Base-by-base conservation (phyloP, 2,329 filamentous ascomycete species). In the Colletotrichum destructivum region DNA sequence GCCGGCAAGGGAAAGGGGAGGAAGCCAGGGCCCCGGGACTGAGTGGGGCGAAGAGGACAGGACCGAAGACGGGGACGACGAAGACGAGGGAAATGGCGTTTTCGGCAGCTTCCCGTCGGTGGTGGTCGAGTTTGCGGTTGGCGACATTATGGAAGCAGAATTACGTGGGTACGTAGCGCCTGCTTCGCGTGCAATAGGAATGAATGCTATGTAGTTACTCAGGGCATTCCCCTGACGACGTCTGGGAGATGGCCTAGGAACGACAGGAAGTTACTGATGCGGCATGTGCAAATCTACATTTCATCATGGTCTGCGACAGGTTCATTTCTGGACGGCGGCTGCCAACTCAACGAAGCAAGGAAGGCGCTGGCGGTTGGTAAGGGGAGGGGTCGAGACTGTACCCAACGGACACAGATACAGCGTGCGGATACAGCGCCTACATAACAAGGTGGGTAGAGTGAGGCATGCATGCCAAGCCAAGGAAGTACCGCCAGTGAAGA, bases 71-170 rank as follows among this genome's bases (percentile, higher is more conserved):
- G 26, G 38, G n/a, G 40, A 46, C 31, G 57, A 35, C n/a, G 57
- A 47, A 49, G 42, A 31, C 31, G 31, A 26, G 51, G 44, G 49
- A 12, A 47, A 18, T 65, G 18, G n/a, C 44, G 23, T 55, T 56
- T 66, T 49, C 55, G 47, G 67, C 67, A 70, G 40, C 21, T 26
- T 66, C n/a, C 55, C 55, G 60, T 54, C 21, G 31, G 46, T 31
- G 40, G 55, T 47, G 40, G 38, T 42, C 21, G 49, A 40, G 47
- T 62, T 55, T 21, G 31, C 31, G 31, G 31, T 35, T 35, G 8
- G 31, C 31, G 9, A 35, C 31, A 35, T 35, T 11, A 35, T 35
- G 31, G 31, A 35, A 35, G 31, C 31, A 35, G 31, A 35, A 11
- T 9, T 35, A 35, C 31, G 31, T 35, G 31, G 31, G 31, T 35